Base-by-base conservation (phyloP, 306 rosid species). In the Malus asiatica region DNA sequence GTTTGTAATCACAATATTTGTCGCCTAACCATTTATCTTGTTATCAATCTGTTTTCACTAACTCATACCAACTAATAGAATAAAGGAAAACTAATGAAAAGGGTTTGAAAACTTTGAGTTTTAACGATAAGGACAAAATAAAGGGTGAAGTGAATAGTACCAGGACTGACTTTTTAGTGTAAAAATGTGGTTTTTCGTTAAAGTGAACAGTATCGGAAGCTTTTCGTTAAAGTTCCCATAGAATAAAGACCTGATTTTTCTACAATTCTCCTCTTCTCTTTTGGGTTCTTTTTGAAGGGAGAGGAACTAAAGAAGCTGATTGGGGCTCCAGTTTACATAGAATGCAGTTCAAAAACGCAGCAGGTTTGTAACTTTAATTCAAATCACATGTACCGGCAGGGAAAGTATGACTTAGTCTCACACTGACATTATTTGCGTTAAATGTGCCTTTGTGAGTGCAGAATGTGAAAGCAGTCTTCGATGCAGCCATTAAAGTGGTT, bases 261-360 rank as follows among this genome's bases (percentile, higher is more conserved):
- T 51, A 15, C 30, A 27, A 13, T 19, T 11, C 42, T 9, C 1
- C 10, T 68, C 40, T 32, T 52, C 8, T 59, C 71, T 11, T 70
- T 60, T 79, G 5, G 23, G 51, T 69, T 68, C 46, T 57, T 79
- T 68, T 29, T 84, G 76, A 82, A 95, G 98, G 97, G 97, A 27
- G 98, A 92, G 89, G 97, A 95, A 58, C 89, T 95, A 48, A 88
- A 88, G 73, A 92, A 92, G 82, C 89, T 89, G 42, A 95, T 95
- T 8, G 96, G 97, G 18, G 93, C 97, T 66, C 97, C 91, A 2
- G 85, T 83, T 82, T 95, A 90, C 86, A 87, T 90, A 27, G 98
- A 95, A 76, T 95, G 98, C 65, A 95, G 98, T 84, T 95, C 98
- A 45, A 95, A 95, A 89, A 92, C 98, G 29, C 97, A 95, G 81